These are phyloP conservation scores for Acorus calamus DNA, from an alignment of 106 monocot species.

Conservation along the genomic window DNA sequence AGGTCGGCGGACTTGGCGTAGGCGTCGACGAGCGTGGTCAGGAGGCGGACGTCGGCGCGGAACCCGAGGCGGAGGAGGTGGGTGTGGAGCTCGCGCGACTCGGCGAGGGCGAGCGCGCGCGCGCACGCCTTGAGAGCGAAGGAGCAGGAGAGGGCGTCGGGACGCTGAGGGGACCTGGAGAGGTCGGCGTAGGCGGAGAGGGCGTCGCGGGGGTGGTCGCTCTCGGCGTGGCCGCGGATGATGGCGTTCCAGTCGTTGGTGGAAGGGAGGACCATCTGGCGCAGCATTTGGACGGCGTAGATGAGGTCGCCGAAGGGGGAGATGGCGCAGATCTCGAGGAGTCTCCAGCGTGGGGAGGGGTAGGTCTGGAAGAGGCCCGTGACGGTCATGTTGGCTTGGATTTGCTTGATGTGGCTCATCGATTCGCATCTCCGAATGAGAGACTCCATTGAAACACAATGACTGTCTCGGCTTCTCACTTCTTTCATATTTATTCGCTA, in stretches of 20 bases:
- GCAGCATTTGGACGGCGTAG: slow-evolving; percentile 31
- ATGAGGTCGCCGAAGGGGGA: slow-evolving; percentile 33
- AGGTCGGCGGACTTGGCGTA: slow-evolving; percentile 45
- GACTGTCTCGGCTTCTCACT: too few relatives aligned
- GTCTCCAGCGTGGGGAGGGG: slow-evolving; percentile 30
- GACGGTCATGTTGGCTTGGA: slow-evolving; percentile 52
- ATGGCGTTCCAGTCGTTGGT: slow-evolving; percentile 83
- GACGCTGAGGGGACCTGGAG: slow-evolving; percentile 19
- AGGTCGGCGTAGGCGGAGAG: slow-evolving; percentile 32
- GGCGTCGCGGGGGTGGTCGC: slow-evolving; percentile 28
- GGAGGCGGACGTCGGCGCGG: slow-evolving; percentile 43
- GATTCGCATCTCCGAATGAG: slow-evolving; percentile 29
- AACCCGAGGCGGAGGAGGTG: slow-evolving; percentile 41
- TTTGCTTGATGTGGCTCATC: slow-evolving; percentile 37
- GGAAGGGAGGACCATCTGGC: slow-evolving; percentile 17
- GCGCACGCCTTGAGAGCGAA: slow-evolving; percentile 64
- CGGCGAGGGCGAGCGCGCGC: slow-evolving; percentile 16
- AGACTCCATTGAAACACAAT: slow-evolving; percentile 3
- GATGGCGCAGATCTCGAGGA: slow-evolving; percentile 39
- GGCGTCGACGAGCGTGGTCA: slow-evolving; percentile 69
- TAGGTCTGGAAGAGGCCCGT: slow-evolving; percentile 29
- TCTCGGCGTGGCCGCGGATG: slow-evolving; percentile 42
- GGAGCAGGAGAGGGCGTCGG: slow-evolving; percentile 77
- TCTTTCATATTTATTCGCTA: too few relatives aligned
- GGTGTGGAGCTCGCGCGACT: slow-evolving; percentile 43